A percentile compares a stretch with the other conserved stretches of the same genome.
These are phyloP conservation scores for Hymenoscyphus scutula DNA, from an alignment of 2,329 filamentous ascomycete species.

Conservation along the genomic window DNA sequence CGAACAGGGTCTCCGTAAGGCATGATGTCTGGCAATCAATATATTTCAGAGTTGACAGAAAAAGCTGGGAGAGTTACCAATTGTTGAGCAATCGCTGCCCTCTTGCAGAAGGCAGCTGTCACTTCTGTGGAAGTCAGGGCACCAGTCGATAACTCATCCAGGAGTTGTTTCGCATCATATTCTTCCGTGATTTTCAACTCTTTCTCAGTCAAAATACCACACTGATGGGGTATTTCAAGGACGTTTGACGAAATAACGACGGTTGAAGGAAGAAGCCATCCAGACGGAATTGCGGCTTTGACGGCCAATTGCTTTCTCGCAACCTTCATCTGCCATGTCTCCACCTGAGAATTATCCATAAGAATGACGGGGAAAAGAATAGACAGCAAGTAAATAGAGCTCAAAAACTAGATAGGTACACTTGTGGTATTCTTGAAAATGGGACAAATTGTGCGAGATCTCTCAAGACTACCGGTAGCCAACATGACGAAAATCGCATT, in stretches of 20 bases:
- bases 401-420: neutral
- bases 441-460: neutral
- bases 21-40: constrained; percentile 44
- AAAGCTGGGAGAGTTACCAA: constrained; percentile 33
- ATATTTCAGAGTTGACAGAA: neutral
- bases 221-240: constrained; percentile 10
- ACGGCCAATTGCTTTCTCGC: constrained; percentile 7
- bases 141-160: constrained; percentile 13
- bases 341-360: neutral
- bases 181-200: constrained; percentile 24
- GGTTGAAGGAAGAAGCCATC: constrained; percentile 3
- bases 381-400: neutral
- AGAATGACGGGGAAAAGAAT: neutral
- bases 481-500: neutral
- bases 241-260: constrained; percentile 1
- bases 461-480: neutral
- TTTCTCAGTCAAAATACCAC: constrained; percentile 18
- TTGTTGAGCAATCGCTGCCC: constrained; percentile 47
- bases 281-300: neutral
- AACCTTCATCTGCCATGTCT: constrained; percentile 7
- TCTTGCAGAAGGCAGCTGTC: constrained; percentile 45
- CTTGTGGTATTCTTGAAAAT: neutral
- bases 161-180: constrained; percentile 21
- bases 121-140: constrained; percentile 36
- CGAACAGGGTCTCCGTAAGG: constrained; percentile 47